Base-by-base conservation (phyloP, 768 basidiomycete genomes). In the Tylopilus sp. region DNA sequence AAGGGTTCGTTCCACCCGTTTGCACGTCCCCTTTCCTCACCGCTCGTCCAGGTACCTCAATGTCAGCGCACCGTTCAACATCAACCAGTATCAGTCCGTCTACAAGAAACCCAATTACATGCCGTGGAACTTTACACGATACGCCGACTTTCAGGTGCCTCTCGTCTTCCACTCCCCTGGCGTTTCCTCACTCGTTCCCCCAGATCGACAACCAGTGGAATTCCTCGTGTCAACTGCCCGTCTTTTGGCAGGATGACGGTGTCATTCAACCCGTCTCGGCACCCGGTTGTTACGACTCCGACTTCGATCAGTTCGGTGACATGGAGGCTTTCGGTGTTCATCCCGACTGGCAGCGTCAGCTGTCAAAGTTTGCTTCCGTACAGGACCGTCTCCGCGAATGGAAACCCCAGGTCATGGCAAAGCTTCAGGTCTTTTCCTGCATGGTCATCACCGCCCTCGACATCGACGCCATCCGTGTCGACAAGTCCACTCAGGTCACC, bases 281-380 rank as follows among this genome's bases (percentile, higher is more conserved):
- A 14, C 72, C 78, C 45, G 93, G 93, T 19, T 97, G 94, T 69
- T 75, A 85, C 57, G 67, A 72, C 14, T 93, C 90, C 17, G 92
- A 94, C 56, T 95, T 96, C 61, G 94, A 97, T 71, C 93, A 96
- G 55, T 97, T 89, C 61, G 94, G 94, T 57, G 94, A 97, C 72
- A 92, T 92, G 83, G 94, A 97, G 70, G 94, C 94, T 57, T 96
- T 96, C 66, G 94, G 94, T 86, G 93, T 97, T 28, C 89, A 92
- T 72, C 90, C 89, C 41, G 87, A 92, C 73, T 93, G 85, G 89
- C 83, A 96, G 65, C 93, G 94, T 78, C 89, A 97, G 69, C 75
- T 97, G 21, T 83, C 92, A 60, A 97, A 97, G 66, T 96, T 96
- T 70, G 92, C 94, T 33, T 95, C 93, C 52, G 94, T 96, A 4